Percentiles rank a stretch among this genome's conserved stretches.
Evolutionary conservation across 2,329 filamentous ascomycete species (phyloP).

Genomic region (Boeremia lycopersici): DNA sequence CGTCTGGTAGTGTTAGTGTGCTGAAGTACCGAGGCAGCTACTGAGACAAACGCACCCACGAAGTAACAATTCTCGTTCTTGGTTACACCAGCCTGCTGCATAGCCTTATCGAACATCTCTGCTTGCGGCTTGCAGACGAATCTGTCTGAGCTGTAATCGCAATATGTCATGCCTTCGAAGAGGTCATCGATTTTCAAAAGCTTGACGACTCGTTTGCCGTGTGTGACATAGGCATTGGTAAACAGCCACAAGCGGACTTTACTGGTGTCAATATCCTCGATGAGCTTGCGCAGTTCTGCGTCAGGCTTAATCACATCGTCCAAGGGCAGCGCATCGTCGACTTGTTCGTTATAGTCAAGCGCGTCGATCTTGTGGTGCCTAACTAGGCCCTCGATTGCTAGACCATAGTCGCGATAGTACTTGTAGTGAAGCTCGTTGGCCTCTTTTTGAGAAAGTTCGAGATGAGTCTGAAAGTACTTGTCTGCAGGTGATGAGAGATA

Average conservation of each 20-base stretch:
- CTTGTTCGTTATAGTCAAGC: slow-evolving; percentile 89
- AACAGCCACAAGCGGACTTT: slow-evolving; percentile 93
- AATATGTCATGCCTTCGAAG: slow-evolving; percentile 95
- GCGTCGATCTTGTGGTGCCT: slow-evolving; percentile 95
- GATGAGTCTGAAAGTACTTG: slow-evolving; percentile 69
- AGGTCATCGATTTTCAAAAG: slow-evolving; percentile 83
- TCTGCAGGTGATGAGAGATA: slow-evolving; percentile 47
- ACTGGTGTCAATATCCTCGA: slow-evolving; percentile 79
- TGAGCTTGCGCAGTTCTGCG: slow-evolving; percentile 72
- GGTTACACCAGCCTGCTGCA: slow-evolving; percentile 78
- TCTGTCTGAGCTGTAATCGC: slow-evolving; percentile 77
- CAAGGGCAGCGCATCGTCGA: slow-evolving; percentile 91
- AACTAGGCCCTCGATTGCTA: slow-evolving; percentile 95
- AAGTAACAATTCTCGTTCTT: slow-evolving; percentile 81
- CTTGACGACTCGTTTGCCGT: slow-evolving; percentile 80
- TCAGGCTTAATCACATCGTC: slow-evolving; percentile 83
- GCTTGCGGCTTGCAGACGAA: slow-evolving; percentile 86
- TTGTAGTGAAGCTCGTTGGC: slow-evolving; percentile 85
- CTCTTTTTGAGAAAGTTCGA: slow-evolving; percentile 75
- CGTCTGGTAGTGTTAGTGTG: slow-evolving; percentile 64
- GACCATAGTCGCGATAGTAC: slow-evolving; percentile 94
- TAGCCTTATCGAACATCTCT: slow-evolving; percentile 86
- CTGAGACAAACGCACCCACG: slow-evolving; percentile 69
- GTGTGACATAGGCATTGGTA: slow-evolving; percentile 93
- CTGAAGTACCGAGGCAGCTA: neutral